Evolutionary conservation across 345 rosid genomes (phyloP).

Genomic region (Citrus trifoliata): DNA sequence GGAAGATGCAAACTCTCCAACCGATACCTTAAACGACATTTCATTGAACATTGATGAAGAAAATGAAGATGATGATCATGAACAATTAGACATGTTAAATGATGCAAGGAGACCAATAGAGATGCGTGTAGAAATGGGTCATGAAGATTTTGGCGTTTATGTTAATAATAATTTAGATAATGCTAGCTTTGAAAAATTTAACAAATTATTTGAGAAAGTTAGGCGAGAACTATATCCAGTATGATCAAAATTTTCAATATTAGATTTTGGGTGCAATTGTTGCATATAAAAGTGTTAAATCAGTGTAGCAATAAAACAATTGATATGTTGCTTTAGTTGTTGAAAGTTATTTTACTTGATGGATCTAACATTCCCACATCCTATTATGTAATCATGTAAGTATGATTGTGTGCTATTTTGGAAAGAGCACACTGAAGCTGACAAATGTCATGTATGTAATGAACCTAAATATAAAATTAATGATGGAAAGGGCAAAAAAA

Average conservation of each 20-base stretch:
- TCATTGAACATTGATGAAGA: too few species aligned
- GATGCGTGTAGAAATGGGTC: background rate
- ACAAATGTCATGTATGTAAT: background rate
- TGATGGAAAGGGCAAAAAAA: background rate
- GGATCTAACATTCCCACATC: background rate
- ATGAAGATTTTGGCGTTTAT: background rate
- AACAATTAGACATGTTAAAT: background rate
- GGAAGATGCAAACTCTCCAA: background rate
- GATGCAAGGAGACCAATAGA: background rate
- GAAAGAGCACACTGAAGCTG: background rate
- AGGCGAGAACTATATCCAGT: background rate
- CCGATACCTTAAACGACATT: too few species aligned
- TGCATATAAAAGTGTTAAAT: background rate
- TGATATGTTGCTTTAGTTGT: background rate
- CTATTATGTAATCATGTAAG: background rate
- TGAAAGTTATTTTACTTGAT: background rate
- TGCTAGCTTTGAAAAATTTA: background rate
- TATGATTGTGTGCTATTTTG: background rate
- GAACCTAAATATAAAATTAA: background rate
- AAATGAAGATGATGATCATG: background rate
- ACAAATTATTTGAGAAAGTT: background rate
- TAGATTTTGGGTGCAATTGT: background rate
- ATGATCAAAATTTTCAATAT: too few species aligned
- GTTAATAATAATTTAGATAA: background rate
- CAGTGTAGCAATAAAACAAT: background rate